phyloP scores from a whole-genome alignment of 352 stramenopile species.

The Plasmopara halstedii region DNA sequence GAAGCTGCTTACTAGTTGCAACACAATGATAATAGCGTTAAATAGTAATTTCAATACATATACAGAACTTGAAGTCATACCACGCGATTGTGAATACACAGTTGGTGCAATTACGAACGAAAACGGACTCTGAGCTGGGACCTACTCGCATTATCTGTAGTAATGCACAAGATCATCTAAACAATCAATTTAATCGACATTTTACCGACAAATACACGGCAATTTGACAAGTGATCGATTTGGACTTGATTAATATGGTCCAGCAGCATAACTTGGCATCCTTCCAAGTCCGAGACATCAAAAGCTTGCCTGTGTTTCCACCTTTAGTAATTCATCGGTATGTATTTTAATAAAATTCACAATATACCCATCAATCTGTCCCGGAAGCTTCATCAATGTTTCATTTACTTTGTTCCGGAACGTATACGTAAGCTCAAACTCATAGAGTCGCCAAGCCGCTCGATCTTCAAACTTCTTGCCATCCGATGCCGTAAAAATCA shows the following conservation, averaged over 20 bases:
- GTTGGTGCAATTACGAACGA: conserved; percentile 86
- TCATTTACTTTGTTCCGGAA: conserved; percentile 81
- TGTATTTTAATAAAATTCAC: background rate
- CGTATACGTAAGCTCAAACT: conserved; percentile 90
- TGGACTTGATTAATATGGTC: conserved; percentile 88
- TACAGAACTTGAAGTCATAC: conserved; percentile 20
- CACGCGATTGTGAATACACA: conserved; percentile 86
- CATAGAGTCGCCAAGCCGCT: conserved; percentile 76
- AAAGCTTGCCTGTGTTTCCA: conserved; percentile 62
- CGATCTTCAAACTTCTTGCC: conserved; percentile 82
- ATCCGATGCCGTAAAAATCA: conserved; percentile 78
- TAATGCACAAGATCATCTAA: background rate
- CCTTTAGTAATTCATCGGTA: background rate
- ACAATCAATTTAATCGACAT: background rate
- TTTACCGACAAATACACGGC: conserved; percentile 77
- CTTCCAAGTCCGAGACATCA: conserved; percentile 72
- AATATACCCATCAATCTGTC: conserved; percentile 60
- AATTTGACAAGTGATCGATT: conserved; percentile 85
- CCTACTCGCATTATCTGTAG: conserved; percentile 8
- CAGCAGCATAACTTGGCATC: conserved; percentile 78
- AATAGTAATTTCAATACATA: too few species aligned
- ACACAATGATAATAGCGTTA: too few species aligned
- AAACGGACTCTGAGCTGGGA: conserved; percentile 81
- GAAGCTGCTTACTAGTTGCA: conserved; percentile 88
- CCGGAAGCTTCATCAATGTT: conserved; percentile 72